A percentile compares a stretch with the other conserved stretches of the same genome.
These are phyloP conservation scores for Cephalotrichum gorgonifer DNA, from an alignment of 2,329 filamentous ascomycete genomes.

Conservation along the genomic window DNA sequence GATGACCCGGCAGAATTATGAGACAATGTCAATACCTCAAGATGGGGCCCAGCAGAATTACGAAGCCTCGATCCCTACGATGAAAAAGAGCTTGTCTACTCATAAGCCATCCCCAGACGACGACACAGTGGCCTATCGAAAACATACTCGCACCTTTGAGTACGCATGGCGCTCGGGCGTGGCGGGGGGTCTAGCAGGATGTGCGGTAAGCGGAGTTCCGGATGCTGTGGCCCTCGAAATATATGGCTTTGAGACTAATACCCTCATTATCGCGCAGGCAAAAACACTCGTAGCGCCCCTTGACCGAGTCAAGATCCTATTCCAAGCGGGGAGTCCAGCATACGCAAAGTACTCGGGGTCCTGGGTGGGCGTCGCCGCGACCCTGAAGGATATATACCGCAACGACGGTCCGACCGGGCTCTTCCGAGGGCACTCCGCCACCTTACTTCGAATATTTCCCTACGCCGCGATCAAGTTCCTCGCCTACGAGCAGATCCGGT, in stretches of 20 bases:
- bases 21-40: conserved; percentile 4
- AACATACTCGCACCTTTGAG: conserved; percentile 58
- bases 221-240: background rate
- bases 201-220: conserved; percentile 56
- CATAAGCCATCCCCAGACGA: conserved; percentile 40
- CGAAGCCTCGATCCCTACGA: conserved; percentile 10
- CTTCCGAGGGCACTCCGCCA: conserved; percentile 91
- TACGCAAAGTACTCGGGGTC: conserved; percentile 88
- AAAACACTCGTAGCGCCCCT: conserved; percentile 94
- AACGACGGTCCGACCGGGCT: conserved; percentile 66
- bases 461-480: conserved; percentile 98
- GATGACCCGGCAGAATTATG: too few species aligned
- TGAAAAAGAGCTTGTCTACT: conserved; percentile 22
- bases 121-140: conserved; percentile 33
- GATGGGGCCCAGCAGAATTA: background rate
- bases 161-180: conserved; percentile 77
- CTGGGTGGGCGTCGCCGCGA: conserved; percentile 73
- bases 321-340: conserved; percentile 88
- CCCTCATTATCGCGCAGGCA: conserved; percentile 42
- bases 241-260: conserved; percentile 8
- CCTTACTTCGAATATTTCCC: conserved; percentile 86
- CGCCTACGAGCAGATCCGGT: conserved; percentile 91
- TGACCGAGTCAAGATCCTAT: conserved; percentile 96
- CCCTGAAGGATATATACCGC: conserved; percentile 73
- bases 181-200: conserved; percentile 84